Evolutionary conservation across 768 basidiomycete species (phyloP), one percentile per base, ranked within the genome.

Genomic region (Crepidotus variabilis): DNA sequence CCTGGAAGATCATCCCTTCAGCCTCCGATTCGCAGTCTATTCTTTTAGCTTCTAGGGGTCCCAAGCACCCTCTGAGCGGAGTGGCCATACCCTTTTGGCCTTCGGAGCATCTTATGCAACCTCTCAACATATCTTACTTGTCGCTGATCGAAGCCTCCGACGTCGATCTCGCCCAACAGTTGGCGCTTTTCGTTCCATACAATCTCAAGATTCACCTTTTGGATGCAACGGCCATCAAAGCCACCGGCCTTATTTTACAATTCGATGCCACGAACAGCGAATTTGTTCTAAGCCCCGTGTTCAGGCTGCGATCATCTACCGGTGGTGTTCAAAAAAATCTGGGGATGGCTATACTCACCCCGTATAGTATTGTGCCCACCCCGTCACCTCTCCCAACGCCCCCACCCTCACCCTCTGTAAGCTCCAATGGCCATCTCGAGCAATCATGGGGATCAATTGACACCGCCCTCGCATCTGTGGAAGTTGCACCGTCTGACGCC

Each of bases 251-350:
- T 43, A 20, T 51, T 4, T 34, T 56, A 7, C 35, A 28, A 36
- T 20, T 56, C 14, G 50, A 55, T 43, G 11, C 28, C 9, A 1
- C 35, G 20, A 71, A 72, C 24, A 70, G 69, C 34, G 56, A 58
- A 18, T 64, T 66, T 49, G 52, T 54, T 6, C 45, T 65, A 14
- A 58, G 58, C 46, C 57, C 56, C 10, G 53, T 65, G 7, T 51
- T 62, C 56, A 50, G 53, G 18, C 39, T 43, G 39, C 39, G 39
- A 43, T 14, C 14, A 16, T 14, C 39, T 11, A 20, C 5, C 13
- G 39, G 5, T 20, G 39, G 18, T 16, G 18, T 5, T 43, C 39
- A 20, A 43, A 43, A 14, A 6, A 14, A 4, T 22, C 14, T 21
- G n/a, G 24, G 24, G 47, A n/a, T 49, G n/a, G 22, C 24, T 20